A percentile compares a stretch with the other conserved stretches of the same genome.
These are phyloP conservation scores for Butyriboletus loyo DNA, from an alignment of 768 basidiomycete genomes.

Conservation along the genomic window DNA sequence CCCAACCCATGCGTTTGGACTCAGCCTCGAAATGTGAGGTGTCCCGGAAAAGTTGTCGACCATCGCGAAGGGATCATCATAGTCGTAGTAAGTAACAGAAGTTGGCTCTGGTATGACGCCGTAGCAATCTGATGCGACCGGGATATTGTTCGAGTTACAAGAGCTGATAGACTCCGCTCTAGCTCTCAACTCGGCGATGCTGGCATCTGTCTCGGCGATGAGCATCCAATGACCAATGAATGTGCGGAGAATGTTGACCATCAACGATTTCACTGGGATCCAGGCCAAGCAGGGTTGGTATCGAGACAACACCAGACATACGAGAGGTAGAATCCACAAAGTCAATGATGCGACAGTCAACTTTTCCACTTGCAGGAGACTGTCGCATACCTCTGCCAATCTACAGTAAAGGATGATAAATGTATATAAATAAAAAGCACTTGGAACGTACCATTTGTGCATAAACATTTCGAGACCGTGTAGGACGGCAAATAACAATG, in stretches of 20 bases:
- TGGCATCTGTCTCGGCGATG: slow-evolving; percentile 43
- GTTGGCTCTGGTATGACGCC: slow-evolving; percentile 50
- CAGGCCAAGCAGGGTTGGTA: slow-evolving; percentile 83
- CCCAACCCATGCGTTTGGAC: slow-evolving; percentile 72
- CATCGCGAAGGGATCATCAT: slow-evolving; percentile 70
- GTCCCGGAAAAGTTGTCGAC: slow-evolving; percentile 47
- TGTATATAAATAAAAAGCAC: background rate
- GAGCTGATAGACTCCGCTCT: slow-evolving; percentile 29
- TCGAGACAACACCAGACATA: slow-evolving; percentile 68
- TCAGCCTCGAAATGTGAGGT: slow-evolving; percentile 54
- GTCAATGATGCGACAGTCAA: slow-evolving; percentile 85
- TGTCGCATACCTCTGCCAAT: slow-evolving; percentile 91
- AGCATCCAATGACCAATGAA: background rate
- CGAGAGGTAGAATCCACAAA: slow-evolving; percentile 76
- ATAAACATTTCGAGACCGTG: slow-evolving; percentile 83
- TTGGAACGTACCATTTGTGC: slow-evolving; percentile 75
- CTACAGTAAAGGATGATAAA: slow-evolving; percentile 38
- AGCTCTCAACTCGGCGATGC: slow-evolving; percentile 45
- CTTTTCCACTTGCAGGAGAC: slow-evolving; percentile 76
- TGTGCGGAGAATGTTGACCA: slow-evolving; percentile 37
- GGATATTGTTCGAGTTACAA: background rate
- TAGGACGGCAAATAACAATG: slow-evolving; percentile 82
- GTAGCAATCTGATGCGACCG: slow-evolving; percentile 17
- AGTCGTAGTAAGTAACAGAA: slow-evolving; percentile 70
- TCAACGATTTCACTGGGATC: slow-evolving; percentile 65